Evolutionary conservation across 345 rosid species (phyloP).

Genomic region (Toxicodendron radicans): DNA sequence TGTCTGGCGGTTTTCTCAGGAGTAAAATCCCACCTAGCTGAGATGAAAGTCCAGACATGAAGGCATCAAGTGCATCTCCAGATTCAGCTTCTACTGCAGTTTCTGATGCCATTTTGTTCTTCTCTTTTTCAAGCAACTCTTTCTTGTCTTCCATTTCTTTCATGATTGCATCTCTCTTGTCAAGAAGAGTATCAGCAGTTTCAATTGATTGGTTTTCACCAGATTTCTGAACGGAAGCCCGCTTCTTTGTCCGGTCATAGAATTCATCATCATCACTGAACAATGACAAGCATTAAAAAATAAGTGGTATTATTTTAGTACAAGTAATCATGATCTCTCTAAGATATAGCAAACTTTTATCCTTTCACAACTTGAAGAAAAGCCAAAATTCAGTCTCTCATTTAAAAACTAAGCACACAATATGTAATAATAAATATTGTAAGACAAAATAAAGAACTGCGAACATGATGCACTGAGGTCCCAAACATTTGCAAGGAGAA

Average conservation of each 20-base stretch:
- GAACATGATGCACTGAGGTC: background rate
- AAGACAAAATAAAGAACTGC: slow-evolving; percentile 3
- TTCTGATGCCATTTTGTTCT: slow-evolving; percentile 55
- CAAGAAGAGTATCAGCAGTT: slow-evolving; percentile 91
- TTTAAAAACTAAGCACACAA: background rate
- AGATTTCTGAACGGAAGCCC: slow-evolving; percentile 44
- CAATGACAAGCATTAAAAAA: slow-evolving; percentile 19
- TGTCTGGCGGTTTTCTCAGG: background rate
- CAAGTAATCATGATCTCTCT: slow-evolving; percentile 8
- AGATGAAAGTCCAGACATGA: slow-evolving; percentile 86
- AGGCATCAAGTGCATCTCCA: slow-evolving; percentile 89
- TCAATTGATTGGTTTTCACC: slow-evolving; percentile 65
- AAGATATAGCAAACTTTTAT: slow-evolving; percentile 14
- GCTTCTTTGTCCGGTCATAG: slow-evolving; percentile 93
- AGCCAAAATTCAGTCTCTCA: background rate
- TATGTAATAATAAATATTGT: background rate
- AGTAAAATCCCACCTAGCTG: slow-evolving; percentile 58
- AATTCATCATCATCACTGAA: slow-evolving; percentile 92
- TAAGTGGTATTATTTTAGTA: background rate
- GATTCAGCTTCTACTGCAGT: slow-evolving; percentile 44
- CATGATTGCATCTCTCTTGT: slow-evolving; percentile 68
- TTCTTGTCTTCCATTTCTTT: slow-evolving; percentile 66
- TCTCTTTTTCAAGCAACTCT: slow-evolving; percentile 58
- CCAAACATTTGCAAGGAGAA: slow-evolving; percentile 6
- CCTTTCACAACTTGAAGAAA: slow-evolving; percentile 3